Percentiles rank a stretch among this genome's conserved stretches.
Evolutionary conservation across 2,329 filamentous ascomycete genomes (phyloP).

Genomic region (Sclerotinia minor): DNA sequence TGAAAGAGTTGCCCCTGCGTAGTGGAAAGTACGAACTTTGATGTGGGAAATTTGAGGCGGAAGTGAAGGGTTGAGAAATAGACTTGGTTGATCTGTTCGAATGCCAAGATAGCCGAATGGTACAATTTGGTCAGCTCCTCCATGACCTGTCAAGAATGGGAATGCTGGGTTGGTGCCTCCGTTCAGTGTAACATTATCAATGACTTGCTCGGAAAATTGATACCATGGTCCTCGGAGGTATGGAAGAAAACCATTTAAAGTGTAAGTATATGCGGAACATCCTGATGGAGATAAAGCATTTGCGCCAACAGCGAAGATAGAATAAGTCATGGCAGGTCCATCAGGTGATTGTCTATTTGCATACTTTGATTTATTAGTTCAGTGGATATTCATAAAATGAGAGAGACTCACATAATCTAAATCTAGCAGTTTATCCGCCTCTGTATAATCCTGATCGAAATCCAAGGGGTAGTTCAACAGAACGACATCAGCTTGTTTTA

Average conservation of each 20-base stretch:
- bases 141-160: conserved; percentile 70
- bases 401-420: conserved; percentile 57
- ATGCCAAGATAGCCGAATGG: conserved; percentile 68
- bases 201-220: conserved; percentile 68
- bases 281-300: conserved; percentile 65
- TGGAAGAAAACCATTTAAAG: conserved; percentile 61
- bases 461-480: conserved; percentile 64
- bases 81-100: conserved; percentile 56
- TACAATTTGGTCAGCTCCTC: conserved; percentile 66
- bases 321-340: conserved; percentile 73
- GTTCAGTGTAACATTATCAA: conserved; percentile 60
- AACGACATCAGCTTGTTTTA: conserved; percentile 72
- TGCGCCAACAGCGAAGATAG: conserved; percentile 66
- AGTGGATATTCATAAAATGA: not conserved
- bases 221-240: conserved; percentile 68
- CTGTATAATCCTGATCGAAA: conserved; percentile 56
- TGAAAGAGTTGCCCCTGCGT: conserved; percentile 63
- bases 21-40: conserved; percentile 64
- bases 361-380: conserved; percentile 48
- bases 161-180: conserved; percentile 46
- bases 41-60: conserved; percentile 60
- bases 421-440: conserved; percentile 51
- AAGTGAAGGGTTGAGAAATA: conserved; percentile 64
- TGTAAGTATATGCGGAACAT: conserved; percentile 68
- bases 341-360: conserved; percentile 66